Conservation (phyloP, 2,329 filamentous ascomycete genomes). For the Dactylellina leptospora region DNA sequence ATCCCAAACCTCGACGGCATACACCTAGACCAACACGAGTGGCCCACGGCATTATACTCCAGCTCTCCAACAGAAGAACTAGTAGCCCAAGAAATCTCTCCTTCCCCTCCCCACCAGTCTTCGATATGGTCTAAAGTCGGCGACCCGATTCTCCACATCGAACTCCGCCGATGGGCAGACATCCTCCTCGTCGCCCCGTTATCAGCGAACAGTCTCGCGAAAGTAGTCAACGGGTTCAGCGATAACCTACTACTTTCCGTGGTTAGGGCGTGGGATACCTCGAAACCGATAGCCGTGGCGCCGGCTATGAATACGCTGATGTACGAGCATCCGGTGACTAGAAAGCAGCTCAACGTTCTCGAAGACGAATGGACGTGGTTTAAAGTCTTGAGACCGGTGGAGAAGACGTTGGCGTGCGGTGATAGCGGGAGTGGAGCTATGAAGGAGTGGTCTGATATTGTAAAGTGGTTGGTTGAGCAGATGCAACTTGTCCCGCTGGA, state of each 20-base stretch:
- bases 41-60: constrained; percentile 66
- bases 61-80: background rate
- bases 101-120: background rate
- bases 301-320: constrained; percentile 90
- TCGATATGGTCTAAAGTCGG: constrained; percentile 52
- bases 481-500: constrained; percentile 60
- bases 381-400: constrained; percentile 75
- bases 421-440: constrained; percentile 84
- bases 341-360: constrained; percentile 73
- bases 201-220: constrained; percentile 85
- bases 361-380: constrained; percentile 82
- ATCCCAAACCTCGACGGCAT: constrained; percentile 80
- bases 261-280: constrained; percentile 86
- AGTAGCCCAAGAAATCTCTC: background rate
- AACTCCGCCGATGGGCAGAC: constrained; percentile 83
- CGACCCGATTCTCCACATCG: constrained; percentile 86
- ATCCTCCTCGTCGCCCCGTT: constrained; percentile 81
- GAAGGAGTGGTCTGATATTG: constrained; percentile 81
- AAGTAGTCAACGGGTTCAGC: constrained; percentile 78
- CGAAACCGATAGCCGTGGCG: constrained; percentile 78
- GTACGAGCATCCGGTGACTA: constrained; percentile 83
- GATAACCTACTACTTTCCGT: constrained; percentile 79
- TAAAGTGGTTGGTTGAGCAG: constrained; percentile 68
- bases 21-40: constrained; percentile 86
- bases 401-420: constrained; percentile 83